Evolutionary conservation across 2,329 filamentous ascomycete genomes (phyloP), one percentile per base, ranked within the genome.

Genomic region (Fusarium pininemorale): DNA sequence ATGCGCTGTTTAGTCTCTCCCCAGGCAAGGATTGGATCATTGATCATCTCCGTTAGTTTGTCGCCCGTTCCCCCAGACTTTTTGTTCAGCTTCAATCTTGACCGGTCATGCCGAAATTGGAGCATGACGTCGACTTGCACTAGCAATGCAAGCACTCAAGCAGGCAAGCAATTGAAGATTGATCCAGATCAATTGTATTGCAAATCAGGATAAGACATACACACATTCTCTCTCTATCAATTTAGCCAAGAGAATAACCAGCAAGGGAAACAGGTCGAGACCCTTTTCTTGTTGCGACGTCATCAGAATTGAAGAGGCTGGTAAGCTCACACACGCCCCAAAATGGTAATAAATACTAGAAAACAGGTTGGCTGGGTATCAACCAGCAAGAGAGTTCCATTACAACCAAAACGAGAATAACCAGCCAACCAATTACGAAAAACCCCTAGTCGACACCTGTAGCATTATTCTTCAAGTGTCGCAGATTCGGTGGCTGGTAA

Each of bases 131-230:
- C 51, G 45, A 55, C 32, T 26, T 60, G 24, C 67, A 69, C 71
- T 65, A 74, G 47, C 24, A 38, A 74, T 74, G 72, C 72, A 74
- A 74, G 72, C 72, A 74, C 72, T 74, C 63, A 60, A 74, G 35
- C 50, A 28, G 20, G 13, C 32, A 22, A 54, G 51, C 56, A 67
- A 30, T 45, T 47, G 39, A 35, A 55, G 20, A 44, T 51, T 44
- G 20, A n/a, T 18, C 35, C 30, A 44, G 39, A 50, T 41, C n/a
- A 55, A 37, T 30, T 63, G n/a, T 38, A 50, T 37, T 48, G 26
- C 22, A 54, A 69, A 70, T 64, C 58, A 70, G 54, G 58, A 24
- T 22, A 41, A n/a, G 48, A 42, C 24, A 26, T 26, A 26, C 24
- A 26, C 24, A 26, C 24, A 32, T 6, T 12, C 15, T 22, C 15